A percentile compares a stretch with the other conserved stretches of the same genome.
Conservation (phyloP, 257 asterid species). For the Gentiana dahurica region DNA sequence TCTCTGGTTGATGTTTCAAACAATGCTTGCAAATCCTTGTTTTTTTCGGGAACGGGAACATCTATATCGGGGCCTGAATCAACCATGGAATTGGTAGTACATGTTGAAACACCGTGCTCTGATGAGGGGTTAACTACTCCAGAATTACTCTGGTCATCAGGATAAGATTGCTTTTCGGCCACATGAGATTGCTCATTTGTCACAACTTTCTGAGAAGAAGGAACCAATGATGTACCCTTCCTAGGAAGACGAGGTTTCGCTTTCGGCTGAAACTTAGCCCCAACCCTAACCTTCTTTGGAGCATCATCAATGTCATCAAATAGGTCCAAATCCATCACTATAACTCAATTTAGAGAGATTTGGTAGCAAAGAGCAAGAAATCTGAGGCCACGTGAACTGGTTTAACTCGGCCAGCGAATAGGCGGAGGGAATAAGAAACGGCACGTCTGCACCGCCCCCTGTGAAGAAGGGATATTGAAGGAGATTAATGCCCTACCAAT, state of each 20-base stretch:
- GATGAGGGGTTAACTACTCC: conserved; percentile 6
- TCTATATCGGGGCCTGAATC: conserved; percentile 19
- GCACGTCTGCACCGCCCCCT: too few species aligned
- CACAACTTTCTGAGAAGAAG: conserved; percentile 22
- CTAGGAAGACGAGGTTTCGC: conserved; percentile 28
- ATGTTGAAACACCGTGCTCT: conserved; percentile 13
- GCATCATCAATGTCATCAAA: conserved; percentile 19
- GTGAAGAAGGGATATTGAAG: too few species aligned
- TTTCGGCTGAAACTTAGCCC: conserved; percentile 60
- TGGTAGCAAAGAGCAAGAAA: too few species aligned
- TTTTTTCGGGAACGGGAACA: conserved; percentile 19
- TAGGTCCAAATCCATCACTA: conserved; percentile 11
- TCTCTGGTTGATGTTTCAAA: conserved; percentile 31
- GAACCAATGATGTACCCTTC: conserved; percentile 25
- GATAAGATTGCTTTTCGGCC: conserved; percentile 17
- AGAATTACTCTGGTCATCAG: conserved; percentile 9
- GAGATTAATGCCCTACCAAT: too few species aligned
- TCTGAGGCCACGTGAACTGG: too few species aligned
- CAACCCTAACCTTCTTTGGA: conserved; percentile 36
- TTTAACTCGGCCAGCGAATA: too few species aligned
- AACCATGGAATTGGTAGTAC: conserved; percentile 9
- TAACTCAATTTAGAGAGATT: too few species aligned
- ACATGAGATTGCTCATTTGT: conserved; percentile 12
- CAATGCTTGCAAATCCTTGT: conserved; percentile 24
- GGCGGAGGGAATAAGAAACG: too few species aligned